These are phyloP conservation scores for Pyrenophora tritici-repentis DNA, from an alignment of 2,329 filamentous ascomycete genomes.

Conservation along the genomic window DNA sequence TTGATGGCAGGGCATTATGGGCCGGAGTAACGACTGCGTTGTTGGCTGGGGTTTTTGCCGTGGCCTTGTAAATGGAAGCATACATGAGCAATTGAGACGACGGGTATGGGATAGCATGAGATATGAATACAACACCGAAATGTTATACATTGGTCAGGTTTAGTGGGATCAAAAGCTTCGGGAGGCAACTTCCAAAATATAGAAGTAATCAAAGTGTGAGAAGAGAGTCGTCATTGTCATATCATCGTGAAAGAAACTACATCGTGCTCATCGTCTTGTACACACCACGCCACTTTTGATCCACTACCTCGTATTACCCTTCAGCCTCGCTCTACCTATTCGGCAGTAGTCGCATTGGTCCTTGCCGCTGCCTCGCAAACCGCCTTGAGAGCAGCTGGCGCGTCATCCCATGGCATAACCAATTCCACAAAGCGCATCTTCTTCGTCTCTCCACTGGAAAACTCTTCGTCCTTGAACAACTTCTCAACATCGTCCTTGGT, in stretches of 20 bases:
- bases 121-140: not conserved
- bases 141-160: too few relatives aligned
- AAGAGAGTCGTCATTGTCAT: too few relatives aligned
- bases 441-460: conserved; percentile 52
- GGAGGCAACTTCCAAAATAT: too few relatives aligned
- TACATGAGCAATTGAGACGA: too few relatives aligned
- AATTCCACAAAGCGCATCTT: conserved; percentile 76
- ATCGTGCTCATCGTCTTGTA: not conserved
- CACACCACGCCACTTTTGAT: too few relatives aligned
- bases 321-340: conserved; percentile 3
- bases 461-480: conserved; percentile 67
- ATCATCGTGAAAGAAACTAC: too few relatives aligned
- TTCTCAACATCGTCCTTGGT: conserved; percentile 70
- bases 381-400: conserved; percentile 69
- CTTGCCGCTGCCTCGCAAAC: conserved; percentile 73
- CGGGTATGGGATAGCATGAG: not conserved
- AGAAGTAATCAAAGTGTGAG: too few relatives aligned
- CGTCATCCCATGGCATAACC: conserved; percentile 79
- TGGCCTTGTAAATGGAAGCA: conserved; percentile 22
- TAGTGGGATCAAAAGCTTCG: too few relatives aligned
- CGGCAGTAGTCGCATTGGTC: conserved; percentile 57
- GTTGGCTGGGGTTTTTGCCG: conserved; percentile 26
- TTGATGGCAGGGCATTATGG: conserved; percentile 13
- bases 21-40: conserved; percentile 10
- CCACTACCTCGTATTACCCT: not conserved